Conservation (phyloP, 2,329 filamentous ascomycete genomes). For the Penicillium sp. region DNA sequence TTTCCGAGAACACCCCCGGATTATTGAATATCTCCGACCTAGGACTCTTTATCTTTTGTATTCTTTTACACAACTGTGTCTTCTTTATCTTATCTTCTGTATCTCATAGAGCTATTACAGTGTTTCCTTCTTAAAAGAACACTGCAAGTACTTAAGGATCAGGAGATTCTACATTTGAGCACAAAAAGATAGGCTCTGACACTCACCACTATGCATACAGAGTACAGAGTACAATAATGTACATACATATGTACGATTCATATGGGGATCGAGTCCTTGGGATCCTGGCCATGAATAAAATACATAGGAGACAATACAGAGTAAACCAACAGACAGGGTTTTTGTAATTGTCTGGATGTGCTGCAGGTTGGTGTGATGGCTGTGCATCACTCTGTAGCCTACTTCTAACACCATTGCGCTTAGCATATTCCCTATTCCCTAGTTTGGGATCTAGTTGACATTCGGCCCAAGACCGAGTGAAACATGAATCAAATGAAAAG, state of each 20-base stretch:
- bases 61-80: not conserved
- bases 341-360: conserved; percentile 10
- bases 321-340: conserved; percentile 1
- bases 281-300: not conserved
- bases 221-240: not conserved
- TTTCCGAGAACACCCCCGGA: conserved; percentile 8
- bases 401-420: not conserved
- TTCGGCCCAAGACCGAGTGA: not conserved
- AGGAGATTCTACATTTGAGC: not conserved
- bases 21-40: conserved; percentile 6
- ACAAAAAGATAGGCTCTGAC: not conserved
- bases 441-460: no score
- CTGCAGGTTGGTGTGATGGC: conserved; percentile 13
- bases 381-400: conserved; percentile 7
- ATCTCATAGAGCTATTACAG: not conserved
- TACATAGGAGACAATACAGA: not conserved
- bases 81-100: not conserved
- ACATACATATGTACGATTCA: not conserved
- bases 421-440: not conserved
- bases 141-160: not conserved
- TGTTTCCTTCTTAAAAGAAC: not conserved
- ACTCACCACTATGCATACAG: not conserved
- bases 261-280: not conserved
- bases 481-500: not conserved
- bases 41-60: not conserved